A percentile compares a stretch with the other conserved stretches of the same genome.
Conservation (phyloP, 371 early-diverging fungal species). For the Capillidium rhysosporum region DNA sequence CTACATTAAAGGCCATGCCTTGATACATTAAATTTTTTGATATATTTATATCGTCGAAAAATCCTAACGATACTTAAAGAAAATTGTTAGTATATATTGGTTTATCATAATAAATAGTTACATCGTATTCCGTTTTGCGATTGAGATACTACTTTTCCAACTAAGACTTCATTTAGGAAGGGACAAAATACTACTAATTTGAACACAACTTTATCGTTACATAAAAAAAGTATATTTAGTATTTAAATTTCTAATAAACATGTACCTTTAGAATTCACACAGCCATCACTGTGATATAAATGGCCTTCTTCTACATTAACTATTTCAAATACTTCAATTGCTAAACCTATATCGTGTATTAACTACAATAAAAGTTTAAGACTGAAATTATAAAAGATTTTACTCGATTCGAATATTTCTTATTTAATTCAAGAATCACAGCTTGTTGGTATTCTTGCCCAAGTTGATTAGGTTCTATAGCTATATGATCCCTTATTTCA, state of each 20-base stretch:
- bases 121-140: slow-evolving; percentile 47
- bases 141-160: slow-evolving; percentile 53
- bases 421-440: slow-evolving; percentile 70
- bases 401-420: slow-evolving; percentile 83
- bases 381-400: background rate
- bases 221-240: background rate
- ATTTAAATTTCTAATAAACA: background rate
- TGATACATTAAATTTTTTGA: slow-evolving; percentile 27
- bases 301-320: slow-evolving; percentile 53
- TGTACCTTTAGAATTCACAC: slow-evolving; percentile 46
- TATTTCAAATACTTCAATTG: slow-evolving; percentile 67
- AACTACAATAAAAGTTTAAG: slow-evolving; percentile 18
- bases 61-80: slow-evolving; percentile 53
- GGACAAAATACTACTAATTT: slow-evolving; percentile 80
- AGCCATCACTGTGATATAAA: slow-evolving; percentile 66
- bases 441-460: slow-evolving; percentile 46
- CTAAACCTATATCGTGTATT: slow-evolving; percentile 77
- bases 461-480: slow-evolving; percentile 60
- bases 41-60: slow-evolving; percentile 81
- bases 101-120: slow-evolving; percentile 9
- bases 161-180: slow-evolving; percentile 67
- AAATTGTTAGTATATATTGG: background rate
- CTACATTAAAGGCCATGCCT: slow-evolving; percentile 15
- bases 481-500: slow-evolving; percentile 61
- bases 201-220: slow-evolving; percentile 30